Evolutionary conservation across 345 rosid genomes (phyloP).

Genomic region (Limnanthes douglasii): DNA sequence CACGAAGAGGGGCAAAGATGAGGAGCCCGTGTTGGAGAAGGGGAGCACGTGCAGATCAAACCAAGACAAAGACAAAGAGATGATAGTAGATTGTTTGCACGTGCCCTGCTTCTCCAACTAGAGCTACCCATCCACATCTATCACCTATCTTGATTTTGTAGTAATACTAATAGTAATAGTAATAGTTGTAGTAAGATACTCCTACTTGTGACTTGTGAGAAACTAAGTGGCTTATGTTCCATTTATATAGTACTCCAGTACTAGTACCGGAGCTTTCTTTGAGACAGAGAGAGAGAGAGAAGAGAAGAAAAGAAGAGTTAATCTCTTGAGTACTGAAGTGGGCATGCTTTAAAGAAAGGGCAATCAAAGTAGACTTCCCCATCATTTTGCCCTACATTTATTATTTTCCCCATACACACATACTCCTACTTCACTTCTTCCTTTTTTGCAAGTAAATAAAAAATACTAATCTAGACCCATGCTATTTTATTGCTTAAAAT

Average conservation of each 20-base stretch:
- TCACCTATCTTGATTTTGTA: neutral
- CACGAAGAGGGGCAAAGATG: neutral
- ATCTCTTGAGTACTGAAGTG: constrained; percentile 34
- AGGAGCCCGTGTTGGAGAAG: constrained; percentile 65
- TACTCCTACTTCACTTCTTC: too few species aligned
- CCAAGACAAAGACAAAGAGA: neutral
- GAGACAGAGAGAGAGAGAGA: neutral
- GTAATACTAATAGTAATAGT: too few species aligned
- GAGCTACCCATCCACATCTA: constrained; percentile 33
- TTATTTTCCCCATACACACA: too few species aligned
- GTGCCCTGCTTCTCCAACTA: constrained; percentile 92
- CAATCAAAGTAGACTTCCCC: too few species aligned
- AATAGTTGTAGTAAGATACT: too few species aligned
- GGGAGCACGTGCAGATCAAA: constrained; percentile 66
- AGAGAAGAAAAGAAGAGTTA: neutral
- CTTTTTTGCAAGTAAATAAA: too few species aligned
- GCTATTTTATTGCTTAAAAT: too few species aligned
- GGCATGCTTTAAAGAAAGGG: constrained; percentile 27
- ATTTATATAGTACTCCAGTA: constrained; percentile 30
- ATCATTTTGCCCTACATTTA: too few species aligned
- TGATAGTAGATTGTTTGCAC: constrained; percentile 27
- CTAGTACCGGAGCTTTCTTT: too few species aligned
- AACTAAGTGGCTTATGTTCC: too few species aligned
- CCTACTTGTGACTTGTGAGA: too few species aligned
- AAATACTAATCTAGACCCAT: too few species aligned